Evolutionary conservation across 345 rosid species (phyloP).

Genomic region (Syzygium jambos): DNA sequence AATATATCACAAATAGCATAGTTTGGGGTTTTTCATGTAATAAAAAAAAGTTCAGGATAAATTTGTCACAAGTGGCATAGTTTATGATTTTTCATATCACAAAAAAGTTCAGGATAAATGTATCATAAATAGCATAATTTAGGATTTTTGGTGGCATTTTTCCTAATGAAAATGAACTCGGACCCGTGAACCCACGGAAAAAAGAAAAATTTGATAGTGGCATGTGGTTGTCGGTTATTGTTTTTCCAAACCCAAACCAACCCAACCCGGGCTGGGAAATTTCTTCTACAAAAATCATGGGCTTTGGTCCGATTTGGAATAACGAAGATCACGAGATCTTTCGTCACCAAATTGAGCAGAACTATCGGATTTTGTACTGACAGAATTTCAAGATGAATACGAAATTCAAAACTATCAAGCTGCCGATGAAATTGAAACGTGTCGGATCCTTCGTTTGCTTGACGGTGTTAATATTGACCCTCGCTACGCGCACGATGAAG

Average conservation of each 20-base stretch:
- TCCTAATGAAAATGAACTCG: neutral
- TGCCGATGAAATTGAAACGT: neutral
- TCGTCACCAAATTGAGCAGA: neutral
- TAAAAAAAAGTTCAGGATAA: no score
- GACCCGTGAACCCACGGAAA: neutral
- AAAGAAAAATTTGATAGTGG: neutral
- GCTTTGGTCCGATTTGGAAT: neutral
- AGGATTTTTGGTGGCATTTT: no score
- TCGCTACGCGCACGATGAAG: neutral
- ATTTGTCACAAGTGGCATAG: no score
- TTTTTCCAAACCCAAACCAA: fast-evolving
- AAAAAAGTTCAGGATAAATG: no score
- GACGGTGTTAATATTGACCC: neutral
- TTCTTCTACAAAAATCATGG: neutral
- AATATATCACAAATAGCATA: no score
- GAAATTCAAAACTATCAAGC: neutral
- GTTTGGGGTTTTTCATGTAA: no score
- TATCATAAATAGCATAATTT: no score
- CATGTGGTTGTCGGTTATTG: neutral
- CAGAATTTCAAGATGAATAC: neutral
- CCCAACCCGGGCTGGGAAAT: fast-evolving
- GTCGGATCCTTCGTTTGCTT: neutral
- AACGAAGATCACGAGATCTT: neutral
- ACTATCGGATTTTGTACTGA: fast-evolving
- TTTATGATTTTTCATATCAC: no score